phyloP scores from a whole-genome alignment of 176 grass and related monocot genomes.

The Oryza officinalis region DNA sequence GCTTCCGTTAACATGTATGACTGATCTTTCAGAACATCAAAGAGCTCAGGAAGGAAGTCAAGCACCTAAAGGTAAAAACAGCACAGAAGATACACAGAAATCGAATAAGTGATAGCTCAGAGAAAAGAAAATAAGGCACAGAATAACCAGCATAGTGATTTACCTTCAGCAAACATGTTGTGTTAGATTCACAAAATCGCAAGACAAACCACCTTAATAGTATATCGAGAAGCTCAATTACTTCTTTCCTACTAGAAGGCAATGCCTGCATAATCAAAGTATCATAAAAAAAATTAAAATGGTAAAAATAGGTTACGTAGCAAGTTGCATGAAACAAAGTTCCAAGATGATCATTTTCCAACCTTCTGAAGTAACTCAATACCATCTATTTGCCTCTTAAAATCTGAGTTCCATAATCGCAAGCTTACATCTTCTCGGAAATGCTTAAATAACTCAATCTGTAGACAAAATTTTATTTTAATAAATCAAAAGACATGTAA shows the following conservation, averaged over 20 bases:
- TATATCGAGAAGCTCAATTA: constrained; percentile 93
- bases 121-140: not conserved
- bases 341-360: constrained; percentile 32
- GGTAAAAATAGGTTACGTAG: constrained; percentile 7
- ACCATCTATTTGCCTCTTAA: constrained; percentile 99
- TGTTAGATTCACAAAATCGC: constrained; percentile 98
- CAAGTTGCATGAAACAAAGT: not conserved
- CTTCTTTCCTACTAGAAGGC: constrained; percentile 73
- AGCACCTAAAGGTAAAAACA: constrained; percentile 64
- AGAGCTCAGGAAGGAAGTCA: constrained; percentile 97
- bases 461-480: constrained; percentile 20
- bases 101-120: not conserved
- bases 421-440: constrained; percentile 92
- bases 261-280: constrained; percentile 57
- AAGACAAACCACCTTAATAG: constrained; percentile 98
- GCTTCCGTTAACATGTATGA: constrained; percentile 87
- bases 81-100: not conserved
- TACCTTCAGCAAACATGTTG: constrained; percentile 98
- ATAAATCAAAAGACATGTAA: not conserved
- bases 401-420: constrained; percentile 87
- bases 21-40: constrained; percentile 89
- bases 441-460: constrained; percentile 95
- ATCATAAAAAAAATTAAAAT: constrained; percentile 11
- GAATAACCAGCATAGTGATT: constrained; percentile 9
- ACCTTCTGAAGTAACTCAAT: constrained; percentile 98